A percentile compares a stretch with the other conserved stretches of the same genome.
phyloP scores from a whole-genome alignment of 2,329 filamentous ascomycete genomes.

The Diaporthe eres region DNA sequence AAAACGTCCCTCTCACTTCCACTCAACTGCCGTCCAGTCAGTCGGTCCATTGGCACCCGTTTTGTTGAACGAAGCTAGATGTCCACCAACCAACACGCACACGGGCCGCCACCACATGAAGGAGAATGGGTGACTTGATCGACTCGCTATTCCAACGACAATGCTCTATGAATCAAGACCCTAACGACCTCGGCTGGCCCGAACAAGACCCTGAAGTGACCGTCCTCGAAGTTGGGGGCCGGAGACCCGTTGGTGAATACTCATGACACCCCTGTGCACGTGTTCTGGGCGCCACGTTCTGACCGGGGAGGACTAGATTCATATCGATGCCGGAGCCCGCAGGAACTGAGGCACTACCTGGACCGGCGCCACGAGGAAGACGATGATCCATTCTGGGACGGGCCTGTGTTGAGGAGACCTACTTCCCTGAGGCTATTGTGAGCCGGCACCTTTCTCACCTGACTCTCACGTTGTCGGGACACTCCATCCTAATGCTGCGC shows the following conservation, averaged over 20 bases:
- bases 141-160: conserved; percentile 37
- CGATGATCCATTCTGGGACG: conserved; percentile 34
- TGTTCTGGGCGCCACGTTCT: neutral
- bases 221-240: conserved; percentile 39
- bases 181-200: conserved; percentile 36
- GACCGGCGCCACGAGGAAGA: conserved; percentile 28
- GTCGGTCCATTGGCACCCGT: conserved; percentile 29
- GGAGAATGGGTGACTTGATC: conserved; percentile 39
- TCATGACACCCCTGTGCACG: conserved; percentile 1
- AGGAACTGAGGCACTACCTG: conserved; percentile 28
- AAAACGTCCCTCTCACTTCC: conserved; percentile 22
- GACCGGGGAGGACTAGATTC: conserved; percentile 33
- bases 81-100: conserved; percentile 29
- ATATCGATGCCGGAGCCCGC: conserved; percentile 24
- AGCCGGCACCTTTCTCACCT: conserved; percentile 1
- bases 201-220: conserved; percentile 29
- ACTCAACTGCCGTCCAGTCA: conserved; percentile 6
- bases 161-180: conserved; percentile 35
- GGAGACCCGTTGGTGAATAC: conserved; percentile 37
- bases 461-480: neutral
- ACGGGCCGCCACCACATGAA: conserved; percentile 34
- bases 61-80: conserved; percentile 27
- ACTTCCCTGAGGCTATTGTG: conserved; percentile 39
- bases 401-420: neutral
- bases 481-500: neutral